Base-by-base conservation (phyloP, 2,329 filamentous ascomycete species). In the Metarhizium anisopliae region DNA sequence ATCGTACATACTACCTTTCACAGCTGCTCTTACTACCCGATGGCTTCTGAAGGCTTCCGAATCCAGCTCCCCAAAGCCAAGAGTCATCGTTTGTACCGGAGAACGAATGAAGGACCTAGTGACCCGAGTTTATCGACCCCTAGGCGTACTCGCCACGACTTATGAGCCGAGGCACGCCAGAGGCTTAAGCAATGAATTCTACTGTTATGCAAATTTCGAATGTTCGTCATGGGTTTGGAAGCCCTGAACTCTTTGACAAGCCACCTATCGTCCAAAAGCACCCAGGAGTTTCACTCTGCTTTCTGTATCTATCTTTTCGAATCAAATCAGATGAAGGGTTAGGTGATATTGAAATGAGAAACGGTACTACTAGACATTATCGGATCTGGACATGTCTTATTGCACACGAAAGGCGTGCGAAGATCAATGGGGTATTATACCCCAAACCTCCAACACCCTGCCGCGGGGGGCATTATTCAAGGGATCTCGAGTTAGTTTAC, bases 121-220 rank as follows among this genome's bases (percentile, higher is more conserved):
- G 16, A 70, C 64, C 13, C 86, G 82, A 67, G 73, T 93, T n/a
- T 92, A 92, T 68, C 73, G 74, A 50, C 77, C 82, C 49, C 73
- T 83, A 38, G 84, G 84, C 2, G 70, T 87, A 32, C 73, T 68
- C 54, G 84, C 84, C 4, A 92, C 88, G 0, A 82, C 79, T 1
- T 91, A 85, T 66, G 81, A 85, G 63, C 84, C 85, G 4, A 74
- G 77, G 59, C 89, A 93, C 64, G 77, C 81, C n/a, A 82, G 83
- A 59, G 86, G 86, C 0, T 71, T 94, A 58, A 89, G 86, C 69
- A 94, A 94, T 65, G 87, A 90, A 69, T 94, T 91, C 67, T 80
- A 82, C 65, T 91, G 86, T 68, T 93, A 90, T 65, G 82, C 89
- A 29, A 92, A 89, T 65, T 92, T 89, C 65, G 85, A 89, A 67